Evolutionary conservation across 495 filamentous ascomycete species (phyloP), one percentile per base, ranked within the genome.

Genomic region (Podospora tetraspora): DNA sequence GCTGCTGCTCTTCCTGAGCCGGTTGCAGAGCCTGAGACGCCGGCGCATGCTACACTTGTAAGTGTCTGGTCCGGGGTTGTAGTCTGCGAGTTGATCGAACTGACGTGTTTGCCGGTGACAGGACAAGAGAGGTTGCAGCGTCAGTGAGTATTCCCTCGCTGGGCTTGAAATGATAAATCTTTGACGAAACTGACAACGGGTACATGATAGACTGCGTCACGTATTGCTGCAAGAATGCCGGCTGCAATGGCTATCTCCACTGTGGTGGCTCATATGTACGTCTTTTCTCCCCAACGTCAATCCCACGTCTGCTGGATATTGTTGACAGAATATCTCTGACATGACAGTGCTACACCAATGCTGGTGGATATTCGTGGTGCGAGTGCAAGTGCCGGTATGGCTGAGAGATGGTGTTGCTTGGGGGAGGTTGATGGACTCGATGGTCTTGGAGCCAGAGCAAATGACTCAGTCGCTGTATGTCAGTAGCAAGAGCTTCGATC

Each of bases 61-160:
- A 32, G 61, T 43, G 30, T 25, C n/a, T n/a, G n/a, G n/a, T n/a
- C n/a, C n/a, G n/a, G n/a, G n/a, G n/a, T n/a, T n/a, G n/a, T n/a
- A n/a, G n/a, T n/a, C n/a, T n/a, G n/a, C n/a, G n/a, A n/a, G n/a
- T n/a, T n/a, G n/a, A n/a, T n/a, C n/a, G n/a, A n/a, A n/a, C n/a
- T n/a, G 43, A 52, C 43, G n/a, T 0, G 43, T 1, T 23, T 13
- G 0, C 10, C 13, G 11, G 13, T 3, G 43, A 37, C 19, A 63
- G 61, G 32, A 63, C 61, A 63, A 63, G 61, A 29, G 61, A 63
- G 27, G 10, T 5, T 63, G 61, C 30, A 63, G 16, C 32, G 61
- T 63, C 22, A 63, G 61, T 63, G 8, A 63, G 61, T 63, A 4
- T 4, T 52, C 16, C 29, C 0, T 16, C 6, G 21, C 4, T 34